Evolutionary conservation across 345 rosid species (phyloP), one percentile per base, ranked within the genome.

Genomic region (Barbarea vulgaris): DNA sequence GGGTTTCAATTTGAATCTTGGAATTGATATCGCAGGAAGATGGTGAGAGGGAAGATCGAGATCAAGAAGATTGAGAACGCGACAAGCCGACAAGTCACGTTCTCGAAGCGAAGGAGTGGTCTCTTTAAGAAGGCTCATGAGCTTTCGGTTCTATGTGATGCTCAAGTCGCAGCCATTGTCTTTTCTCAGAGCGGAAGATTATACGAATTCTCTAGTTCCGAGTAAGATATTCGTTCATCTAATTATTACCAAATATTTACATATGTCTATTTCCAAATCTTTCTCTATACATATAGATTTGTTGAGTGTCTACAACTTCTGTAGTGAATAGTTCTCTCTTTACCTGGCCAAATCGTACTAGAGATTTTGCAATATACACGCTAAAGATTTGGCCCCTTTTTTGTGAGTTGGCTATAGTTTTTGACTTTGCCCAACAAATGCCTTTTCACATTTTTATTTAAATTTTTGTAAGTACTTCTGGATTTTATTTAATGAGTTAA

Each of bases 81-180:
- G 11, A 77, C 85, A 9, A 86, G 86, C 80, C 71, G 89, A 74
- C 92, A 86, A 75, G 89, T 84, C 66, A 86, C 92, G 25, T 87
- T 87, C 59, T 84, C 86, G 0, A 87, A 87, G 79, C 72, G 91
- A 30, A 81, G 88, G 65, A 83, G 37, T 3, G 91, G 91, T 55
- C 80, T 87, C 28, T 36, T 87, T 67, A 86, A 87, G 81, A 87
- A 87, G 72, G 92, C 92, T 60, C 70, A 55, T 60, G 88, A 86
- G 85, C 84, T 87, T 51, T 86, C 92, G 0, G 85, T 87, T 76
- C 83, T 87, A 33, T 87, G 89, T 30, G 91, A 87, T 72, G 91
- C 85, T 1, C 87, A 87, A 83, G 83, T 87, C 18, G 84, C 89
- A 1, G 81, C 79, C 54, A 75, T 86, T 57, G 61, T 80, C 67